phyloP scores from a whole-genome alignment of 2,329 filamentous ascomycete genomes.

The Fusarium sp. region DNA sequence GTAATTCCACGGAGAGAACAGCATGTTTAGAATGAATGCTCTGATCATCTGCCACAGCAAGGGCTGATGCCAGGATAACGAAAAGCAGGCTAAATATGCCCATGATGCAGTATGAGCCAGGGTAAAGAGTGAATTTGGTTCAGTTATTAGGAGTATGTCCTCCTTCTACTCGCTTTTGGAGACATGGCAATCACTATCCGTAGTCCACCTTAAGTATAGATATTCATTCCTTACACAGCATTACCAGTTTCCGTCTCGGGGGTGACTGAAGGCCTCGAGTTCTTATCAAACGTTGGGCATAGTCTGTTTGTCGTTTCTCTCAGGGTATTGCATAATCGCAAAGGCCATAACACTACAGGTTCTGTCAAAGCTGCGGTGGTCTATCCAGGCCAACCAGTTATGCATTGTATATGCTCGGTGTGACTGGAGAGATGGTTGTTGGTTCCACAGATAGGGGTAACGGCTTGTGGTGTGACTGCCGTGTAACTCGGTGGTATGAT shows the following conservation, averaged over 20 bases:
- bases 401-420: conserved; percentile 6
- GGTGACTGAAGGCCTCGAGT: conserved; percentile 11
- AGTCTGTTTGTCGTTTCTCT: conserved; percentile 27
- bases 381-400: conserved; percentile 9
- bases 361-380: conserved; percentile 17
- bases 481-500: conserved; percentile 23
- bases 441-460: conserved; percentile 26
- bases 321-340: conserved; percentile 9
- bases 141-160: conserved; percentile 12
- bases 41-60: conserved; percentile 2
- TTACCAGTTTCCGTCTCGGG: conserved; percentile 12
- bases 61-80: conserved; percentile 20
- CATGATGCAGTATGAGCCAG: conserved; percentile 30
- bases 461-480: conserved; percentile 26
- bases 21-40: conserved; percentile 11
- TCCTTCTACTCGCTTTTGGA: conserved; percentile 15
- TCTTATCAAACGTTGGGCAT: conserved; percentile 29
- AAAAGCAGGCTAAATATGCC: conserved; percentile 24
- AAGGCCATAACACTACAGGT: conserved; percentile 17
- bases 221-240: conserved; percentile 17
- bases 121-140: conserved; percentile 31
- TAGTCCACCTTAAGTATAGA: conserved; percentile 28
- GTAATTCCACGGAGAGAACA: conserved; percentile 16
- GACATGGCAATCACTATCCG: conserved; percentile 1
- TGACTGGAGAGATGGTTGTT: conserved; percentile 3